phyloP scores from a whole-genome alignment of 805 yeast genomes.

The Aciculoconidium aculeatum region DNA sequence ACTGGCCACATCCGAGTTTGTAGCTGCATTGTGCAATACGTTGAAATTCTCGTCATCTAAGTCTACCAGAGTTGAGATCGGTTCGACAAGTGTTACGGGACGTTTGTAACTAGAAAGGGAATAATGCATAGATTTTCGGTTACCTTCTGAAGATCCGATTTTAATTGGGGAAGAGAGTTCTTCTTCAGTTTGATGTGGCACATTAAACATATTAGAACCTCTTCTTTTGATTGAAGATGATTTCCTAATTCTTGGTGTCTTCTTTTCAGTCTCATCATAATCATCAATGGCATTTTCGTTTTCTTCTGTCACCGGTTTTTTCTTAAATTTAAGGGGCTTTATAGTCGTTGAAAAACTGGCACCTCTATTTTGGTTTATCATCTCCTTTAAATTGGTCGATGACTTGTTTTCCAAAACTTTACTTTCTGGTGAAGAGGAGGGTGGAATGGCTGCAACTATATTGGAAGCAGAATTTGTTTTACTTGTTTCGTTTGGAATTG shows the following conservation, averaged over 20 bases:
- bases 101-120: too few species aligned
- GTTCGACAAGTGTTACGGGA: too few species aligned
- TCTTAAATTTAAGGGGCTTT: conserved; percentile 1
- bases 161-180: conserved; percentile 5
- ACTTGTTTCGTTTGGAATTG: conserved; percentile 4
- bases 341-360: conserved; percentile 10
- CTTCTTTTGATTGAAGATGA: conserved; percentile 2
- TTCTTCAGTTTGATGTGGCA: conserved; percentile 3
- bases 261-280: conserved; percentile 11
- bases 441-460: conserved; percentile 1
- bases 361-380: conserved; percentile 17
- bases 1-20: conserved; percentile 6
- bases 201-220: conserved; percentile 1
- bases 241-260: conserved; percentile 1
- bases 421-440: conserved; percentile 9
- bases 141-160: conserved; percentile 6
- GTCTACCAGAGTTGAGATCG: conserved; percentile 13
- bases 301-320: conserved; percentile 4
- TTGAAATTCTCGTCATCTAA: conserved; percentile 32
- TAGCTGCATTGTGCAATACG: conserved; percentile 14
- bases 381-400: conserved; percentile 16
- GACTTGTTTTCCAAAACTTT: conserved; percentile 11
- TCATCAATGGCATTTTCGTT: conserved; percentile 21
- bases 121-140: too few species aligned
- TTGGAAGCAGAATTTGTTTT: background rate